Percentiles rank a stretch among this genome's conserved stretches.
Conservation (phyloP, 1,284 basidiomycete species). For the Bjerkandera adusta region DNA sequence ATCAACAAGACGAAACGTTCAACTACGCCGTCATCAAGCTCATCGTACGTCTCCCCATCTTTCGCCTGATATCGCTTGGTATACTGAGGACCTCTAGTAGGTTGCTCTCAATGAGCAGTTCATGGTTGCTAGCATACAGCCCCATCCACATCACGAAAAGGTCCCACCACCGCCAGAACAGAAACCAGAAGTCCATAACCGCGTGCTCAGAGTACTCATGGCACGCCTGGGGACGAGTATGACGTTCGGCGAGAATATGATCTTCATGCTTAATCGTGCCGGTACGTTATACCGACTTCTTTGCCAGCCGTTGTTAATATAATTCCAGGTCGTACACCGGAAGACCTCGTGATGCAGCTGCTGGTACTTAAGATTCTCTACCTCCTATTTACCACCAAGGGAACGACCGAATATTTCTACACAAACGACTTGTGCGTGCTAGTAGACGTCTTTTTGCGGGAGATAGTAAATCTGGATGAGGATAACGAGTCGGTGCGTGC, state of each 20-base stretch:
- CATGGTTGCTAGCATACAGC: conserved; percentile 76
- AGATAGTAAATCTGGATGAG: conserved; percentile 88
- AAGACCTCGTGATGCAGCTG: conserved; percentile 94
- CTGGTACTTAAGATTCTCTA: conserved; percentile 95
- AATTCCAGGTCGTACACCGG: conserved; percentile 75
- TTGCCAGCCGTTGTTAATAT: not conserved
- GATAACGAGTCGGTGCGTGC: conserved; percentile 85
- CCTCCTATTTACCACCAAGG: conserved; percentile 90
- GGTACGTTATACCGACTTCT: conserved; percentile 68
- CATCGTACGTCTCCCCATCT: conserved; percentile 58
- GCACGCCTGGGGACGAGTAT: conserved; percentile 81
- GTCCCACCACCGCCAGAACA: conserved; percentile 22
- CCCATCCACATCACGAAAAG: conserved; percentile 22
- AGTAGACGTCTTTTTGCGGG: conserved; percentile 94
- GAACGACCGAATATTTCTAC: conserved; percentile 96
- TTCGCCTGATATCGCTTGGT: conserved; percentile 5
- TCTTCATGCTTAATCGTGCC: conserved; percentile 97
- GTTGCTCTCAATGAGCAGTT: conserved; percentile 97
- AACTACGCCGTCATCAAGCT: conserved; percentile 95
- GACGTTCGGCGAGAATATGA: conserved; percentile 97
- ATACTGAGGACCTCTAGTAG: conserved; percentile 35
- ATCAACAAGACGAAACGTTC: conserved; percentile 87
- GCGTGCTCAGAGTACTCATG: conserved; percentile 83
- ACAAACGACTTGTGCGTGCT: conserved; percentile 96
- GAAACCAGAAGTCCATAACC: conserved; percentile 53